Conservation (phyloP, 129 eudicot genomes). For the Artemisia annua region DNA sequence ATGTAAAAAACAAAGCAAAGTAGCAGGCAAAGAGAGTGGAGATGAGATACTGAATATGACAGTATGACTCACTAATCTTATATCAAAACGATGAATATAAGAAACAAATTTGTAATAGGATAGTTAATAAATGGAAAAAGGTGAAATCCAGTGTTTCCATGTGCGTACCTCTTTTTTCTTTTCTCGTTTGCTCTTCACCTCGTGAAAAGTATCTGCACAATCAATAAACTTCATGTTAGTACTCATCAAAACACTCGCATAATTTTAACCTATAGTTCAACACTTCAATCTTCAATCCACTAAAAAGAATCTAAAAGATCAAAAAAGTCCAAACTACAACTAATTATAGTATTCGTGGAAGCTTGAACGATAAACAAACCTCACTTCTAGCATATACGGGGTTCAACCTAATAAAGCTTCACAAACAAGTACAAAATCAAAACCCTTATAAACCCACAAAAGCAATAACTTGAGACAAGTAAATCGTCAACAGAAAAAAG, state of each 20-base stretch:
- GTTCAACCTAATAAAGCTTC: neutral
- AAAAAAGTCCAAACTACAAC: neutral
- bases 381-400: slow-evolving; percentile 1
- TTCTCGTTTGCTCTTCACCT: slow-evolving; percentile 98
- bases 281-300: neutral
- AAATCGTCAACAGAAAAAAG: neutral
- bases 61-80: too few relatives aligned
- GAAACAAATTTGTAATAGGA: neutral
- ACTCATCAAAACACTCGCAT: neutral
- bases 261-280: neutral
- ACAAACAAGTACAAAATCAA: neutral
- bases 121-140: neutral
- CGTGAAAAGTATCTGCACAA: slow-evolving; percentile 79
- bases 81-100: neutral
- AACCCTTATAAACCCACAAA: neutral
- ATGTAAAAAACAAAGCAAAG: too few relatives aligned
- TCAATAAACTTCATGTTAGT: slow-evolving; percentile 27
- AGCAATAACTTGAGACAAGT: neutral
- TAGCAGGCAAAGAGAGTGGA: too few relatives aligned
- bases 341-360: neutral
- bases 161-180: slow-evolving; percentile 88
- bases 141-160: neutral
- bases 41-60: too few relatives aligned
- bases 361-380: neutral
- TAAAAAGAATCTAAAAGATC: neutral